These are phyloP conservation scores for Petasospora rhodanensis DNA, from an alignment of 1,139 yeast species.

Conservation along the genomic window DNA sequence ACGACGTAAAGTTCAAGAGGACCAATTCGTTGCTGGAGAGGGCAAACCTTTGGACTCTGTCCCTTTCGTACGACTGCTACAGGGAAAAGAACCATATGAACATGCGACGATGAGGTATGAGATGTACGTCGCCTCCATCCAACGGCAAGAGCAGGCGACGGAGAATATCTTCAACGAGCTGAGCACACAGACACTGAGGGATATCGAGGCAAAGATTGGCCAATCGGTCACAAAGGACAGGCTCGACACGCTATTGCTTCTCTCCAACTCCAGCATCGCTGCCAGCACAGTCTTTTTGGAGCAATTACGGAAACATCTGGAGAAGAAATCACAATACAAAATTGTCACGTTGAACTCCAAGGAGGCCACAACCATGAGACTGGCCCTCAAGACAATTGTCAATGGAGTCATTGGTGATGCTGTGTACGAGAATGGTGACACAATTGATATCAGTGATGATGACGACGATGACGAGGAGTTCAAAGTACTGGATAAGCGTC, in stretches of 20 bases:
- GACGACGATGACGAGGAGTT: conserved; percentile 15
- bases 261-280: conserved; percentile 54
- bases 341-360: conserved; percentile 40
- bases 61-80: conserved; percentile 37
- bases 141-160: conserved; percentile 11
- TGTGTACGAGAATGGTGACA: conserved; percentile 19
- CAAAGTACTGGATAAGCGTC: conserved; percentile 20
- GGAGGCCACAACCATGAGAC: conserved; percentile 39
- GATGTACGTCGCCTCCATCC: conserved; percentile 34
- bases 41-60: conserved; percentile 10
- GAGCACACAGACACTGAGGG: conserved; percentile 11
- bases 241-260: conserved; percentile 38
- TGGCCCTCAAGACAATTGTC: conserved; percentile 37
- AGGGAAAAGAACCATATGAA: conserved; percentile 37
- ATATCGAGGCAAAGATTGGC: conserved; percentile 10
- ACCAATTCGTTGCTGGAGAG: conserved; percentile 15
- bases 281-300: conserved; percentile 46
- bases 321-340: conserved; percentile 30
- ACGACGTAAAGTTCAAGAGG: conserved; percentile 9
- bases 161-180: conserved; percentile 18
- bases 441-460: too few relatives aligned
- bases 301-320: conserved; percentile 34
- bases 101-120: conserved; percentile 36
- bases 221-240: conserved; percentile 4
- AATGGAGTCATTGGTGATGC: conserved; percentile 12